These are phyloP conservation scores for Nasturtium officinale DNA, from an alignment of 345 rosid genomes.

Conservation along the genomic window DNA sequence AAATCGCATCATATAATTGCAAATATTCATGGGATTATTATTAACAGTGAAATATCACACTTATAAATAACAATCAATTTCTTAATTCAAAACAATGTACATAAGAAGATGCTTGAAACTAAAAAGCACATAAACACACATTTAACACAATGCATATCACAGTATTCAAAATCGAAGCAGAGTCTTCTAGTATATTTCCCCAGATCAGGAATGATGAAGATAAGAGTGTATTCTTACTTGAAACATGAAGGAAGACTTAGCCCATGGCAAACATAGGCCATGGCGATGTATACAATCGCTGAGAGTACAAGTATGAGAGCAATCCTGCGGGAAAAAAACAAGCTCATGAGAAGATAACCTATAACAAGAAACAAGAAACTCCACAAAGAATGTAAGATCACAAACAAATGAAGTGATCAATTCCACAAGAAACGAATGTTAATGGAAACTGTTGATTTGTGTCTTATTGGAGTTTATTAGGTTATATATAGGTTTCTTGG, in stretches of 20 bases:
- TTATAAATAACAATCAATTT: not conserved
- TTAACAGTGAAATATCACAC: conserved; percentile 17
- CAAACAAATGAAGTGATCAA: not conserved
- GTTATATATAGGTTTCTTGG: not conserved
- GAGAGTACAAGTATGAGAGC: conserved; percentile 61
- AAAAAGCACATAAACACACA: conserved; percentile 23
- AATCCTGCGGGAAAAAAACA: conserved; percentile 57
- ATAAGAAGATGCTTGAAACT: not conserved
- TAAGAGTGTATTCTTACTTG: conserved; percentile 45
- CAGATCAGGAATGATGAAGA: conserved; percentile 16
- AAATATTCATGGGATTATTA: not conserved
- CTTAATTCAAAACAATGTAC: not conserved
- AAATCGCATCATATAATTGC: not conserved
- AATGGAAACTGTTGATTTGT: not conserved
- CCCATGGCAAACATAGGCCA: conserved; percentile 86
- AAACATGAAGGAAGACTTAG: conserved; percentile 71
- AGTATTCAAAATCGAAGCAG: conserved; percentile 17
- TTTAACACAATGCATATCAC: conserved; percentile 16
- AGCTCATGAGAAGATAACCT: conserved; percentile 16
- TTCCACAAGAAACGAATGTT: conserved; percentile 3
- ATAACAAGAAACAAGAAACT: not conserved
- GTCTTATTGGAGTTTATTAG: not conserved
- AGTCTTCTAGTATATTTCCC: not conserved
- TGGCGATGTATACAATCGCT: conserved; percentile 64
- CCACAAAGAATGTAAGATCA: not conserved